These are phyloP conservation scores for Psilocybe subaeruginosa DNA, from an alignment of 768 basidiomycete species.

Conservation along the genomic window DNA sequence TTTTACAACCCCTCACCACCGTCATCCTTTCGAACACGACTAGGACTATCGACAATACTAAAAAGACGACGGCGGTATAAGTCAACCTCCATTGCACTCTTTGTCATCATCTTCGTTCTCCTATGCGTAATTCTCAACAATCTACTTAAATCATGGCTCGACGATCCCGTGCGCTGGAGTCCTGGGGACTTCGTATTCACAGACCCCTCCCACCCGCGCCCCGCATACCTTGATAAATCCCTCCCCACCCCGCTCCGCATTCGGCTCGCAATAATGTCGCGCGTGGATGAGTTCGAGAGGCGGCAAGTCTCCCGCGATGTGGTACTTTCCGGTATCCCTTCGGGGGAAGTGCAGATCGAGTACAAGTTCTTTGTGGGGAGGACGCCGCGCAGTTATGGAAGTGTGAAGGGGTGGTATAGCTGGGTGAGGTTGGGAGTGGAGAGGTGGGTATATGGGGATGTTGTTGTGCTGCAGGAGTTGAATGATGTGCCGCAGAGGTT, in stretches of 20 bases:
- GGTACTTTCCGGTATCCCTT: not conserved
- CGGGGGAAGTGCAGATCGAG: constrained; percentile 1
- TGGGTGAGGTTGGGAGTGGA: not conserved
- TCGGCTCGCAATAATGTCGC: constrained; percentile 6
- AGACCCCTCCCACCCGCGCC: not conserved
- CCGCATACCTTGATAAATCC: not conserved
- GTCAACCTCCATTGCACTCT: no score
- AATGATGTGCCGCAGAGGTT: constrained; percentile 6
- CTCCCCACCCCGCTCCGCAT: not conserved
- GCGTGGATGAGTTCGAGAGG: constrained; percentile 10
- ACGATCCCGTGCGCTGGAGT: not conserved
- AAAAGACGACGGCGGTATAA: no score
- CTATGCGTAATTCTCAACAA: no score
- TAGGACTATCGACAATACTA: no score
- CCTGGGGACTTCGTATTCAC: not conserved
- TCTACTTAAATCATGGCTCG: no score
- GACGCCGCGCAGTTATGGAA: not conserved
- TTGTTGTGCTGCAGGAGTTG: not conserved
- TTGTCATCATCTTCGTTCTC: no score
- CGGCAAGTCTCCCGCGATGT: constrained; percentile 5
- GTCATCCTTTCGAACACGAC: no score
- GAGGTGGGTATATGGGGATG: not conserved
- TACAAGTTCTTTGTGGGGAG: constrained; percentile 11
- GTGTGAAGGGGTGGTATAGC: not conserved
- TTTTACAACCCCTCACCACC: no score